Base-by-base conservation (phyloP, 2,329 filamentous ascomycete species). In the Coniochaeta prunicola region DNA sequence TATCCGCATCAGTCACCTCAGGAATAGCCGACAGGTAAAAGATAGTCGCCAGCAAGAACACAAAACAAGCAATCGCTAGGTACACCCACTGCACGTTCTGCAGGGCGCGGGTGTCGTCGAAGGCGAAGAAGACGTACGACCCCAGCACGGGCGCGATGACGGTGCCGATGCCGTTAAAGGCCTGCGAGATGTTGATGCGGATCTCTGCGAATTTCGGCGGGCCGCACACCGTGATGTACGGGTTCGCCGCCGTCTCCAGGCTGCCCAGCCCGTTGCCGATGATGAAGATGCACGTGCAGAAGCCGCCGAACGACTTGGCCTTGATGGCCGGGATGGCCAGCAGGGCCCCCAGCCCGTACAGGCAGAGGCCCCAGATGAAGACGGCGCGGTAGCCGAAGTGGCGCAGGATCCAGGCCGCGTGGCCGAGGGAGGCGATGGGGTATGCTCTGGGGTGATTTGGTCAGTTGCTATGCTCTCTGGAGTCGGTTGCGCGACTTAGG, bases 41-140 rank as follows among this genome's bases (percentile, higher is more conserved):
- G n/a, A 87, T 74, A 5, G 77, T 70, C 2, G 86, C 87, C 2
- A 92, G 78, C 2, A 84, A 66, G 63, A 85, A 84, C 33, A 91
- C 89, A 62, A 91, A 91, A 67, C 81, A 76, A 3, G 86, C 88
- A 60, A 92, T 89, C 53, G 85, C 83, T 4, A 90, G 80, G 64
- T 92, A 92, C 0, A 90, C 86, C 84, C 86, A 92, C 71, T 92
- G 88, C 1, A 92, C 89, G 59, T 86, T 85, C 63, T 79, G 77
- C 2, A 91, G 76, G 0, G 84, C 83, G 3, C 73, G 71, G 10
- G 81, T 76, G 57, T 83, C 80, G 59, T 80, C 77, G 54, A 83
- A 81, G 59, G 80, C 82, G 74, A 92, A 92, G 73, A 92, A 89
- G 59, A 88, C 87, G 60, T 87, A 86, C 1, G 86, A 88, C 48